Evolutionary conservation across 805 yeast species (phyloP).

Genomic region (Blastobotrys robertii): DNA sequence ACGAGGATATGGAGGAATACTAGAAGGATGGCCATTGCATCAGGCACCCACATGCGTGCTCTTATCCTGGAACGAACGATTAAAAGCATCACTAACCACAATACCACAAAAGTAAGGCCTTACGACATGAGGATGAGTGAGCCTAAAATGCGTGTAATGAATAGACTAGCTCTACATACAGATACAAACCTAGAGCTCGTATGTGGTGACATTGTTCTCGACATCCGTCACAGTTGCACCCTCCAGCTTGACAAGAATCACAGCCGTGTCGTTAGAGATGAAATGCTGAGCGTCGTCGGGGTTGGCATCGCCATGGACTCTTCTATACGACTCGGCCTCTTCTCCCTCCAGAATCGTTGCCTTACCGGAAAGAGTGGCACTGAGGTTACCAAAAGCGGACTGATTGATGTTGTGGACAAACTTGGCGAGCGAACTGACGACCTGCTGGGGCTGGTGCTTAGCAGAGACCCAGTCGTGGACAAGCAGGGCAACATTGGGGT

Average conservation of each 20-base stretch:
- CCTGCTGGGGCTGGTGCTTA: slow-evolving; percentile 27
- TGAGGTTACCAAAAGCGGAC: slow-evolving; percentile 64
- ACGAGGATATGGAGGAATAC: slow-evolving; percentile 8
- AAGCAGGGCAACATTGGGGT: slow-evolving; percentile 72
- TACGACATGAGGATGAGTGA: too few species aligned
- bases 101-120: background rate
- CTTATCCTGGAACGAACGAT: background rate
- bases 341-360: slow-evolving; percentile 47
- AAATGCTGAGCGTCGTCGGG: slow-evolving; percentile 46
- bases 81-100: background rate
- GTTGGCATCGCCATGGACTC: slow-evolving; percentile 48
- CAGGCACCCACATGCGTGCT: background rate
- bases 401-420: slow-evolving; percentile 70
- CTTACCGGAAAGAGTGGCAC: slow-evolving; percentile 71
- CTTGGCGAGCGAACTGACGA: slow-evolving; percentile 40
- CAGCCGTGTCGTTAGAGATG: slow-evolving; percentile 52
- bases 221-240: slow-evolving; percentile 74
- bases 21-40: slow-evolving; percentile 8
- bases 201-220: slow-evolving; percentile 25
- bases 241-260: slow-evolving; percentile 54
- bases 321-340: slow-evolving; percentile 51
- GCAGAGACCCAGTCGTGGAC: slow-evolving; percentile 88
- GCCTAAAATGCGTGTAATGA: too few species aligned
- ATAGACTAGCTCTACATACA: background rate
- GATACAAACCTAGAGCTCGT: background rate